Conservation (phyloP, 179 eudicot species). For the Heliamphora pulchella region DNA sequence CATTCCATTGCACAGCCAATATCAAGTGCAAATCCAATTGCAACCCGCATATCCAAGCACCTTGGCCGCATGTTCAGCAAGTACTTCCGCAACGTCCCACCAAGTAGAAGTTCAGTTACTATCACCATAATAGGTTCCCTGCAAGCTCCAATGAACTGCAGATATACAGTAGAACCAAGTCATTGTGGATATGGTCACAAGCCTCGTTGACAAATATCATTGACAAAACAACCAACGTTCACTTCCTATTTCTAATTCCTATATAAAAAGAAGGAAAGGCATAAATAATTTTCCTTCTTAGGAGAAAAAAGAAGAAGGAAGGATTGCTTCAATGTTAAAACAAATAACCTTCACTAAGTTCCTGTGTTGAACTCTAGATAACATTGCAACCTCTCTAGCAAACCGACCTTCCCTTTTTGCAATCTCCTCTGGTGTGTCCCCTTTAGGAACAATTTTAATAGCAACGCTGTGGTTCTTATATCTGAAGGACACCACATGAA, state of each 20-base stretch:
- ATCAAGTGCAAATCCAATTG: conserved; percentile 79
- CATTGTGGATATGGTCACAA: not conserved
- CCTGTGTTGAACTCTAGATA: conserved; percentile 83
- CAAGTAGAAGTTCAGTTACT: conserved; percentile 78
- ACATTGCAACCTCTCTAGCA: conserved; percentile 84
- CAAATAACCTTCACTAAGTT: conserved; percentile 70
- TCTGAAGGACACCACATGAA: conserved; percentile 29
- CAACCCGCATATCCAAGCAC: conserved; percentile 58
- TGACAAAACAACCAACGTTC: not conserved
- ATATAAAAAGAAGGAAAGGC: not conserved
- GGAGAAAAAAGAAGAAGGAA: not conserved
- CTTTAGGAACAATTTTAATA: conserved; percentile 67
- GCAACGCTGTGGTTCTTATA: conserved; percentile 83
- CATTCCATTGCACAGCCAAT: conserved; percentile 95
- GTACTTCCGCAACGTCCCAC: conserved; percentile 79
- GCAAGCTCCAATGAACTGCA: conserved; percentile 93
- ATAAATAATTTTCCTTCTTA: not conserved
- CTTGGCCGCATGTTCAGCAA: conserved; percentile 68
- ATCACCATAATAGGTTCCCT: conserved; percentile 89
- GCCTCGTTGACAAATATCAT: not conserved
- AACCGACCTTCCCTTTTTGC: conserved; percentile 61
- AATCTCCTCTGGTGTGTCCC: conserved; percentile 80
- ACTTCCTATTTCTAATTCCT: not conserved
- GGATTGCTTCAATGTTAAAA: not conserved
- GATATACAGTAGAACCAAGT: not conserved